Conservation (phyloP, 2,329 filamentous ascomycete genomes). For the Cladobotryum mycophilum region DNA sequence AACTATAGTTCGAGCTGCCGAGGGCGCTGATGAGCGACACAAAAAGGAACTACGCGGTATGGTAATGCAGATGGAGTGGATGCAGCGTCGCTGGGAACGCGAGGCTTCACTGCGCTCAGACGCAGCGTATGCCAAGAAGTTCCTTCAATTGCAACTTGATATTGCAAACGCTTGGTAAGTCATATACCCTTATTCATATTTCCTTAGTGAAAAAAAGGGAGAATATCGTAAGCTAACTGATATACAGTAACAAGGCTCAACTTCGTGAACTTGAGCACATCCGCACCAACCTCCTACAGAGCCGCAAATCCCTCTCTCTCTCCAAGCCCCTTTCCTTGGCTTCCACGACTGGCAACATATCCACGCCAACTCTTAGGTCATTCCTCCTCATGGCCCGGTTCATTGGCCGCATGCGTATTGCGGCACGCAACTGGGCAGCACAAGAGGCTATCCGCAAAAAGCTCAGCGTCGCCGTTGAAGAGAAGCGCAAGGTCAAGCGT, state of each 20-base stretch:
- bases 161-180: conserved; percentile 88
- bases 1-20: conserved; percentile 51
- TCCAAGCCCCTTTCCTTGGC: conserved; percentile 18
- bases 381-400: conserved; percentile 46
- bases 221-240: background rate
- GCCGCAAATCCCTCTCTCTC: conserved; percentile 29
- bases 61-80: conserved; percentile 83
- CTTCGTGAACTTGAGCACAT: conserved; percentile 80
- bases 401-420: conserved; percentile 44
- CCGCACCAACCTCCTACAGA: conserved; percentile 41
- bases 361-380: conserved; percentile 33
- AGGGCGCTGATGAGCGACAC: conserved; percentile 62
- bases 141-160: conserved; percentile 71
- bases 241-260: conserved; percentile 79
- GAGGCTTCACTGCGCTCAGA: conserved; percentile 76
- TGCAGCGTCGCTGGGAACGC: conserved; percentile 72
- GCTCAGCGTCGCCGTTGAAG: conserved; percentile 44
- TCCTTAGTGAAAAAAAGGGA: background rate
- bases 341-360: conserved; percentile 6
- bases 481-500: conserved; percentile 39
- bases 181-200: conserved; percentile 8
- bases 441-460: conserved; percentile 45
- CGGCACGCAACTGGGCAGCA: conserved; percentile 42
- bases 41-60: conserved; percentile 73
- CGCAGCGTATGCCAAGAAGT: conserved; percentile 80